Evolutionary conservation across 2,329 filamentous ascomycete genomes (phyloP).

Genomic region (Aspergillus fischeri): DNA sequence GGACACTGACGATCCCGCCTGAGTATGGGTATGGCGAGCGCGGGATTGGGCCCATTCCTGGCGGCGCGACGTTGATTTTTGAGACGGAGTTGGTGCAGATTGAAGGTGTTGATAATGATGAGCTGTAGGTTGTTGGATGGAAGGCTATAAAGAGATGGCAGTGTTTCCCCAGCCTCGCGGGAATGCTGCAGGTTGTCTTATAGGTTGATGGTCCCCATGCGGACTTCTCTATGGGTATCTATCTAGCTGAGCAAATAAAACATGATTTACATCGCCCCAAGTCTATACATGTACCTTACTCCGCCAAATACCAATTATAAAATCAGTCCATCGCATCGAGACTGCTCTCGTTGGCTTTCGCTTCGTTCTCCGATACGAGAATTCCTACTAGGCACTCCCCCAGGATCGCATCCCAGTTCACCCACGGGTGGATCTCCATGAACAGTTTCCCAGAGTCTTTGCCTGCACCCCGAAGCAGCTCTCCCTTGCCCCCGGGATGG

Average conservation of each 20-base stretch:
- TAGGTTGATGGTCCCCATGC: background rate
- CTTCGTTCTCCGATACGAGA: conserved; percentile 53
- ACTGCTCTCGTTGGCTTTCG: conserved; percentile 26
- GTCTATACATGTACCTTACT: background rate
- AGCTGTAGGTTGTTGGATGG: conserved; percentile 26
- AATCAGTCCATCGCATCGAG: conserved; percentile 60
- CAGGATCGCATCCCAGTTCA: conserved; percentile 65
- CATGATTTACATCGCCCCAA: background rate
- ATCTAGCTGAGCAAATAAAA: background rate
- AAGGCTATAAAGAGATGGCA: conserved; percentile 5
- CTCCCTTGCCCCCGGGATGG: conserved; percentile 72
- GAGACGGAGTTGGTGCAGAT: conserved; percentile 88
- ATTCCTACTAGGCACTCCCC: conserved; percentile 59
- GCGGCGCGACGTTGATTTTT: conserved; percentile 77
- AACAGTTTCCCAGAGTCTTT: conserved; percentile 63
- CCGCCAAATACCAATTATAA: background rate
- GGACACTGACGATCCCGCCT: conserved; percentile 85
- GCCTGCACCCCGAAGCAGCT: conserved; percentile 61
- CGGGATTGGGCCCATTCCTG: conserved; percentile 76
- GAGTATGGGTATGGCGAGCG: conserved; percentile 76
- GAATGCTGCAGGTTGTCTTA: background rate
- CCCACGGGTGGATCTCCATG: conserved; percentile 63
- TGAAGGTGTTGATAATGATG: conserved; percentile 59
- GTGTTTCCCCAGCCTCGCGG: background rate
- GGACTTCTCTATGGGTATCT: background rate